Evolutionary conservation across 2,329 filamentous ascomycete genomes (phyloP).

Genomic region (Rhynchosporium graminicola): DNA sequence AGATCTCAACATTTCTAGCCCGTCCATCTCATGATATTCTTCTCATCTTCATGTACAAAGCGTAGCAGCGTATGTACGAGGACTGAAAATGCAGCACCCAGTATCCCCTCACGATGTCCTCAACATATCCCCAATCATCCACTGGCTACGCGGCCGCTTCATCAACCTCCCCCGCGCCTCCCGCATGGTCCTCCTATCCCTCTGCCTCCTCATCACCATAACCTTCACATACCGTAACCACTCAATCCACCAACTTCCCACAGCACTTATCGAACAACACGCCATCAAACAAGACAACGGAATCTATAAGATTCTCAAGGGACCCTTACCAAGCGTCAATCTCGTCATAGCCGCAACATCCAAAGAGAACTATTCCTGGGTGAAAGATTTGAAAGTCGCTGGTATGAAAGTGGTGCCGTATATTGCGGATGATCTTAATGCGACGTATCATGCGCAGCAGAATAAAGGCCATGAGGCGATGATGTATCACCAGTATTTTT

Average conservation of each 20-base stretch:
- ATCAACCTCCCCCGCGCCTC: constrained; percentile 23
- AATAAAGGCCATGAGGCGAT: constrained; percentile 44
- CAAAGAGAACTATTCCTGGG: constrained; percentile 28
- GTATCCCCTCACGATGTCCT: constrained; percentile 3
- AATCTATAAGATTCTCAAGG: constrained; percentile 25
- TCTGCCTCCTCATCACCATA: constrained; percentile 17
- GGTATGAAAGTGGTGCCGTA: constrained; percentile 38
- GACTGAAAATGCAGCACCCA: background rate
- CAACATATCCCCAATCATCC: background rate
- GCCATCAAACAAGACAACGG: constrained; percentile 22
- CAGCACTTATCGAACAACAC: constrained; percentile 26
- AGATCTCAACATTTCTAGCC: constrained; percentile 14
- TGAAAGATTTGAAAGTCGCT: constrained; percentile 25
- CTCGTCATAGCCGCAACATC: constrained; percentile 28
- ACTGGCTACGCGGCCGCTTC: background rate
- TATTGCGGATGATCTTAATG: constrained; percentile 32
- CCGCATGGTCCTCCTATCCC: constrained; percentile 19
- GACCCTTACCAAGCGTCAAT: constrained; percentile 25
- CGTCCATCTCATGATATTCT: background rate
- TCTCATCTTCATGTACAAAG: background rate
- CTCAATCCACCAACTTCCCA: constrained; percentile 5
- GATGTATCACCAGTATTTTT: constrained; percentile 53
- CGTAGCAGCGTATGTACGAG: background rate
- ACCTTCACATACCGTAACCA: constrained; percentile 17
- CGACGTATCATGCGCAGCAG: constrained; percentile 50